These are phyloP conservation scores for Eucalyptus sp. DNA, from an alignment of 345 rosid species.

Conservation along the genomic window DNA sequence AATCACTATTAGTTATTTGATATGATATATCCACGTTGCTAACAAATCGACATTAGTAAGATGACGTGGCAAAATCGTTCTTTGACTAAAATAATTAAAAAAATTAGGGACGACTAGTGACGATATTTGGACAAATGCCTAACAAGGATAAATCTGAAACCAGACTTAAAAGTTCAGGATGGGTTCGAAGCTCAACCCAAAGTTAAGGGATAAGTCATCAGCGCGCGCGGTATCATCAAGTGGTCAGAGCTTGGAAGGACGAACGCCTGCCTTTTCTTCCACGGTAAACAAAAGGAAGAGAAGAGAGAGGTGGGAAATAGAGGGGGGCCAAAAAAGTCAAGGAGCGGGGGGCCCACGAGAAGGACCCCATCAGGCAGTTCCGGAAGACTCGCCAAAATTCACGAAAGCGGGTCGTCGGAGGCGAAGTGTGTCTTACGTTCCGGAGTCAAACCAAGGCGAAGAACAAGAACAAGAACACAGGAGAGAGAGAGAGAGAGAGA, in stretches of 20 bases:
- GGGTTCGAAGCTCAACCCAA: background rate
- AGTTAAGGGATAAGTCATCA: background rate
- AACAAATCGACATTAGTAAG: rapidly evolving
- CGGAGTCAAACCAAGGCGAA: background rate
- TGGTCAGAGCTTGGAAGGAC: background rate
- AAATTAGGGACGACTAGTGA: rapidly evolving
- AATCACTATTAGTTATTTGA: rapidly evolving
- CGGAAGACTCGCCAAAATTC: background rate
- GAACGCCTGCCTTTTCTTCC: background rate
- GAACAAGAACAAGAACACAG: background rate
- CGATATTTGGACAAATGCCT: background rate
- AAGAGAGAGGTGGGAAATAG: background rate
- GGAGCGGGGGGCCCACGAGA: background rate
- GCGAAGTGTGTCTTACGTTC: background rate
- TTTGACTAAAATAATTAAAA: no score
- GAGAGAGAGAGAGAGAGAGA: background rate
- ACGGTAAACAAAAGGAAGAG: background rate
- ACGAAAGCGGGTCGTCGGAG: background rate
- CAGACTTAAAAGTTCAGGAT: background rate
- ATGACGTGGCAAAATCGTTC: rapidly evolving
- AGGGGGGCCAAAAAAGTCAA: background rate
- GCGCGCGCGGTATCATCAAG: background rate
- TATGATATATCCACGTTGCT: rapidly evolving
- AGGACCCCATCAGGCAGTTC: background rate
- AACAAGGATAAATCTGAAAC: background rate